Conservation (phyloP, 1,284 basidiomycete species). For the Crepidotus sp. region DNA sequence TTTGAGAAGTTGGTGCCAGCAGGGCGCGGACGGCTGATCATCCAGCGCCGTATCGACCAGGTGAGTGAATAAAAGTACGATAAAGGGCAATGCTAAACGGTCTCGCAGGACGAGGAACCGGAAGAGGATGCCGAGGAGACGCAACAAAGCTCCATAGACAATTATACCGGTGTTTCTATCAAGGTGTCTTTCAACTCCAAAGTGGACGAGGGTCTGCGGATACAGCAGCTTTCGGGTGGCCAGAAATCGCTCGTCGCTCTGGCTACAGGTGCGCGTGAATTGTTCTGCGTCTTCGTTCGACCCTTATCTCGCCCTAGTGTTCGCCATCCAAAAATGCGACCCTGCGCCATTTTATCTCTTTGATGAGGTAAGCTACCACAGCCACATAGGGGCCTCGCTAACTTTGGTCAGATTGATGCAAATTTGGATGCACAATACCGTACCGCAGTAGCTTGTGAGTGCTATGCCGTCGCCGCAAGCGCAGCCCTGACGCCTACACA, state of each 20-base stretch:
- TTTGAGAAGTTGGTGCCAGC: conserved; percentile 97
- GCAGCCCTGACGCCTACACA: neutral
- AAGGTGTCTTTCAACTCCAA: conserved; percentile 98
- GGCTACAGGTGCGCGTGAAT: conserved; percentile 61
- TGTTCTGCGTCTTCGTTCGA: neutral
- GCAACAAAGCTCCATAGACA: conserved; percentile 76
- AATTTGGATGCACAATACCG: conserved; percentile 97
- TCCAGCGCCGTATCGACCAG: conserved; percentile 83
- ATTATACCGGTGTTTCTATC: conserved; percentile 95
- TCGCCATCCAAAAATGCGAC: conserved; percentile 98
- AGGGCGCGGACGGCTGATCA: conserved; percentile 84
- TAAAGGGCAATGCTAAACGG: neutral
- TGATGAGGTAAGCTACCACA: conserved; percentile 62
- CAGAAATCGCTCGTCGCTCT: conserved; percentile 97
- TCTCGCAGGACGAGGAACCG: conserved; percentile 55
- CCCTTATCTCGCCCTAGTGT: conserved; percentile 46
- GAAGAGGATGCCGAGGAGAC: conserved; percentile 61
- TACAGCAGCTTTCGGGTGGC: conserved; percentile 95
- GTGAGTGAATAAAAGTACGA: conserved; percentile 29
- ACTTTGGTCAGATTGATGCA: conserved; percentile 71
- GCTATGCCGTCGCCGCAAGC: neutral
- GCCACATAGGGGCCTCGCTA: neutral
- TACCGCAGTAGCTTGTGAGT: conserved; percentile 86
- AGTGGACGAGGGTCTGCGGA: conserved; percentile 89
- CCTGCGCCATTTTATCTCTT: conserved; percentile 99